Evolutionary conservation across 345 rosid species (phyloP).

Genomic region (Tarenaya hassleriana): DNA sequence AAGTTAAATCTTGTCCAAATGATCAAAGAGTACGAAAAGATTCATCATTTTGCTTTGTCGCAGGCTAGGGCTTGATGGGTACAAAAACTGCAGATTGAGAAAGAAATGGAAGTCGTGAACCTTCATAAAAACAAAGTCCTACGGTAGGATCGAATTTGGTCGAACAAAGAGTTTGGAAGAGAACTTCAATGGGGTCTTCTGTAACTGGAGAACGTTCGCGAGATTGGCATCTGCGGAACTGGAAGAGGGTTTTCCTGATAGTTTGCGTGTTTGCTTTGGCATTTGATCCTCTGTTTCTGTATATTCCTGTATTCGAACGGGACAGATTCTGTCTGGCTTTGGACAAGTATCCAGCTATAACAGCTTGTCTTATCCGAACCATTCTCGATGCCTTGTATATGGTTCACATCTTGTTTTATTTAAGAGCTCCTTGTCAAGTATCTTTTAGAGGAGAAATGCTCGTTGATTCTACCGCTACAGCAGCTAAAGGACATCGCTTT

Average conservation of each 20-base stretch:
- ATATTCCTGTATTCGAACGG: slow-evolving; percentile 23
- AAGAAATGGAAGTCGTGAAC: too few species aligned
- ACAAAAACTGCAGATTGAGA: too few species aligned
- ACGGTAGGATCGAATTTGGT: too few species aligned
- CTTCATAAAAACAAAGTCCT: too few species aligned
- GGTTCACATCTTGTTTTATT: slow-evolving; percentile 30
- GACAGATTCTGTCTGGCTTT: slow-evolving; percentile 20
- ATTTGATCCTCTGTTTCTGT: slow-evolving; percentile 35
- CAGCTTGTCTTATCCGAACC: slow-evolving; percentile 31
- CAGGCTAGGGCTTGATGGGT: too few species aligned
- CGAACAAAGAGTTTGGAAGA: too few species aligned
- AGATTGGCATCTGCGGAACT: slow-evolving; percentile 28
- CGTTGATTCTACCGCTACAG: slow-evolving; percentile 8
- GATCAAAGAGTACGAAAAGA: too few species aligned
- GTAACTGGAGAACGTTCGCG: slow-evolving; percentile 21
- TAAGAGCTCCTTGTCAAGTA: slow-evolving; percentile 30
- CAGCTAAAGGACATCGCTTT: slow-evolving; percentile 27
- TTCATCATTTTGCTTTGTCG: too few species aligned
- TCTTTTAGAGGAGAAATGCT: slow-evolving; percentile 33
- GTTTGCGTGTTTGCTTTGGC: slow-evolving; percentile 30
- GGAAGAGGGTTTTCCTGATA: slow-evolving; percentile 31
- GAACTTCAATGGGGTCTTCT: too few species aligned
- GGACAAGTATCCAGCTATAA: slow-evolving; percentile 18
- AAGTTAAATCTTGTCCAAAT: too few species aligned
- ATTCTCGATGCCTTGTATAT: slow-evolving; percentile 30